phyloP scores from a whole-genome alignment of 2,329 filamentous ascomycete genomes.

The Aspergillus eucalypticola region DNA sequence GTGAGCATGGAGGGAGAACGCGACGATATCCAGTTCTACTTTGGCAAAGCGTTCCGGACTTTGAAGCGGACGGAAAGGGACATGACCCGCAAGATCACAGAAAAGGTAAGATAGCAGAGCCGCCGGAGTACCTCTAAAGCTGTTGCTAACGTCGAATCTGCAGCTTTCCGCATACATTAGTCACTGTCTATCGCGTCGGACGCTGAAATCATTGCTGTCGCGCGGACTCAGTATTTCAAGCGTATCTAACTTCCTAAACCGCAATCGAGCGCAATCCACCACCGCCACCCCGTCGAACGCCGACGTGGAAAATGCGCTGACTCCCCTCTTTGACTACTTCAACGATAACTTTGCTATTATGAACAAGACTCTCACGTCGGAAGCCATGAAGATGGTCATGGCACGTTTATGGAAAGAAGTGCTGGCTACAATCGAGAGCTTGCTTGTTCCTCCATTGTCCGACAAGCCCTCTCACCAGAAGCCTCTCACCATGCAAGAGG shows the following conservation, averaged over 20 bases:
- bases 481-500: conserved; percentile 79
- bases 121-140: background rate
- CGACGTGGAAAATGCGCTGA: conserved; percentile 78
- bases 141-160: conserved; percentile 4
- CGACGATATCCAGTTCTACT: conserved; percentile 98
- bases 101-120: conserved; percentile 67
- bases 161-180: conserved; percentile 92
- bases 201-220: conserved; percentile 72
- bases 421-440: conserved; percentile 81
- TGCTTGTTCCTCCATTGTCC: conserved; percentile 89
- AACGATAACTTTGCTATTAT: conserved; percentile 99
- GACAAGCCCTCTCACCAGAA: conserved; percentile 90
- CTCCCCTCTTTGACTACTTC: conserved; percentile 88
- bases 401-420: conserved; percentile 97
- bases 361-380: conserved; percentile 91
- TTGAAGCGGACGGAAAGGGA: conserved; percentile 94
- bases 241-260: conserved; percentile 68
- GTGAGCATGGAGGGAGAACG: conserved; percentile 99
- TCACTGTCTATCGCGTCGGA: conserved; percentile 78
- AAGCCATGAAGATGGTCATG: conserved; percentile 99
- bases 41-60: conserved; percentile 93
- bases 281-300: conserved; percentile 62
- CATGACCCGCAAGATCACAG: conserved; percentile 97
- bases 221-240: conserved; percentile 71
- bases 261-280: conserved; percentile 51